Percentiles rank a stretch among this genome's conserved stretches.
Conservation (phyloP, 2,329 filamentous ascomycete species). For the Allantophomopsis lycopodina region DNA sequence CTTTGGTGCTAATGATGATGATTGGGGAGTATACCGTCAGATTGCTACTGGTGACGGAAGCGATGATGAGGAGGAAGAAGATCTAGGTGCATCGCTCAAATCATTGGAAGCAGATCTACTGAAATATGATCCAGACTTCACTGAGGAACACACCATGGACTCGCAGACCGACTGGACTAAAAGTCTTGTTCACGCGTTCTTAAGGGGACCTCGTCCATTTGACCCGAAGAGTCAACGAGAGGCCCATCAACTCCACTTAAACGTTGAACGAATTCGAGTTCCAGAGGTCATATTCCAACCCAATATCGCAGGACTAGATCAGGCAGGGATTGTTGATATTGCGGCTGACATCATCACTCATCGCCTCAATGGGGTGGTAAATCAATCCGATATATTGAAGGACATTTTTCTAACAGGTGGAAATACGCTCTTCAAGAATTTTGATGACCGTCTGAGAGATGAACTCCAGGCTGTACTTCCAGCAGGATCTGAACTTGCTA, state of each 20-base stretch:
- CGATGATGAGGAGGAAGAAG: conserved; percentile 87
- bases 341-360: conserved; percentile 80
- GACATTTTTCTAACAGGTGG: conserved; percentile 95
- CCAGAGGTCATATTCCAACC: conserved; percentile 91
- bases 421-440: conserved; percentile 72
- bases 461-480: conserved; percentile 65
- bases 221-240: conserved; percentile 69
- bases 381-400: conserved; percentile 49
- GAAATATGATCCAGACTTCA: conserved; percentile 75
- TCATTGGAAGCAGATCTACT: conserved; percentile 74
- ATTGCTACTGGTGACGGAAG: conserved; percentile 74
- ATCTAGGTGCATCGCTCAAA: conserved; percentile 61
- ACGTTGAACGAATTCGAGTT: conserved; percentile 89
- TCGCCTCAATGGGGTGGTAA: conserved; percentile 44
- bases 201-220: conserved; percentile 76
- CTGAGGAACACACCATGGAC: conserved; percentile 81
- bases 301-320: conserved; percentile 80
- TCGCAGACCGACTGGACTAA: conserved; percentile 95
- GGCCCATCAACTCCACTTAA: conserved; percentile 81
- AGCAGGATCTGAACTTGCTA: conserved; percentile 47
- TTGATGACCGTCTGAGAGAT: conserved; percentile 65
- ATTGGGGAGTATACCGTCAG: conserved; percentile 94
- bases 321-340: conserved; percentile 87
- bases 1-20: conserved; percentile 92
- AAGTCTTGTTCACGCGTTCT: conserved; percentile 77